Evolutionary conservation across 2,329 filamentous ascomycete species (phyloP).

Genomic region (Xylaria polymorpha): DNA sequence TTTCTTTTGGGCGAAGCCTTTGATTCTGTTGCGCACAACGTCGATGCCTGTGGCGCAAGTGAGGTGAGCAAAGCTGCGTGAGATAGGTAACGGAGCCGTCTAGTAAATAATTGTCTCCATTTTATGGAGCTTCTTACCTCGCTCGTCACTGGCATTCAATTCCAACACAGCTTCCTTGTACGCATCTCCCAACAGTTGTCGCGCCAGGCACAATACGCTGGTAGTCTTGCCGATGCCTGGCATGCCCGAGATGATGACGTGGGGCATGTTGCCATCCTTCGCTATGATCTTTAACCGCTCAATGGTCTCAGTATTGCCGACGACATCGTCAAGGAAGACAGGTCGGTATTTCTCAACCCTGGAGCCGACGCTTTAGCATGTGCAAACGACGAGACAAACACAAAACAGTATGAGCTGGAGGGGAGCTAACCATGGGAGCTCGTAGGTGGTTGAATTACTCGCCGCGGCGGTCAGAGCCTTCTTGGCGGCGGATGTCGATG

Average conservation of each 20-base stretch:
- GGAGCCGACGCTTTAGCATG: slow-evolving; percentile 39
- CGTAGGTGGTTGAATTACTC: slow-evolving; percentile 70
- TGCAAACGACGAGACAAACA: neutral
- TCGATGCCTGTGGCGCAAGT: slow-evolving; percentile 76
- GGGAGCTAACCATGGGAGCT: slow-evolving; percentile 77
- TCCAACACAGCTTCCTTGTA: slow-evolving; percentile 99
- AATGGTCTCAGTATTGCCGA: slow-evolving; percentile 97
- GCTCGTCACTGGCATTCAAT: slow-evolving; percentile 94
- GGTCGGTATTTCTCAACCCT: slow-evolving; percentile 99
- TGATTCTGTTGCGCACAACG: slow-evolving; percentile 96
- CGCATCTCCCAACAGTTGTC: slow-evolving; percentile 88
- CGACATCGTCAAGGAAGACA: slow-evolving; percentile 93
- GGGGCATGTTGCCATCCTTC: slow-evolving; percentile 98
- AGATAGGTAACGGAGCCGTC: neutral
- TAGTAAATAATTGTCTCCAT: neutral
- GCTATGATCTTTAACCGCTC: slow-evolving; percentile 98
- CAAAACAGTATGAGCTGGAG: slow-evolving; percentile 6
- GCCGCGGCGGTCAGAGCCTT: slow-evolving; percentile 63
- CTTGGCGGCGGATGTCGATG: slow-evolving; percentile 69
- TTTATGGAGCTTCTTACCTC: slow-evolving; percentile 63
- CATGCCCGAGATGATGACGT: slow-evolving; percentile 99
- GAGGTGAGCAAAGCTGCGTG: neutral
- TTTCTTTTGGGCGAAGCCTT: slow-evolving; percentile 98
- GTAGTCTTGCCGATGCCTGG: slow-evolving; percentile 99
- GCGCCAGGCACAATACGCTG: slow-evolving; percentile 89